Evolutionary conservation across 331 rosid species (phyloP).

Genomic region (Erythrophleum ivorense): DNA sequence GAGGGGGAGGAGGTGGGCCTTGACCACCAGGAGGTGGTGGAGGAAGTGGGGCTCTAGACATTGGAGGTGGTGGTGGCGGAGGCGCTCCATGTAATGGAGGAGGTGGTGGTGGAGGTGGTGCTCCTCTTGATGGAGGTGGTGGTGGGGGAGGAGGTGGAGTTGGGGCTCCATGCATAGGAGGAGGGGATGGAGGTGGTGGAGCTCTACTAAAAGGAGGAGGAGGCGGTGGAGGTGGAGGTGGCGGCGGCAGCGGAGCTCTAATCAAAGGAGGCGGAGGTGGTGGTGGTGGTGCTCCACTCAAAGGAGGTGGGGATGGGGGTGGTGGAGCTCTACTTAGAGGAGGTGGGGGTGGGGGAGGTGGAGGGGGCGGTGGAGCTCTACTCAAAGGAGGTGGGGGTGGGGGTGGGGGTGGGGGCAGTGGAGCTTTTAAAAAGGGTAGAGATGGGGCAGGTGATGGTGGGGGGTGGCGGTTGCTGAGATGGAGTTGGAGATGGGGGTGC

Average conservation of each 20-base stretch:
- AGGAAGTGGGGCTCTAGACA: constrained; percentile 38
- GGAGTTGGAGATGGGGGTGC: constrained; percentile 16
- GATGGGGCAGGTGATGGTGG: constrained; percentile 34
- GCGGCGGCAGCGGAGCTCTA: constrained; percentile 24
- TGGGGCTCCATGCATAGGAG: constrained; percentile 2
- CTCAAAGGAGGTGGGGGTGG: constrained; percentile 28
- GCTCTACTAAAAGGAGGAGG: constrained; percentile 32
- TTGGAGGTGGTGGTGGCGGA: constrained; percentile 37
- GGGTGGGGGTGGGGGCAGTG: constrained; percentile 12
- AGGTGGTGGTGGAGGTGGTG: constrained; percentile 36
- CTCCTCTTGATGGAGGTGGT: constrained; percentile 32
- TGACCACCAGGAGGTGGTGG: constrained; percentile 27
- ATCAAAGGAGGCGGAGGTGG: not conserved
- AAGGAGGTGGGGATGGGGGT: constrained; percentile 28
- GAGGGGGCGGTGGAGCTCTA: constrained; percentile 17
- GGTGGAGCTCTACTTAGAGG: constrained; percentile 17
- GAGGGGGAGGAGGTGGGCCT: constrained; percentile 51
- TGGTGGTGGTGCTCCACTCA: constrained; percentile 12
- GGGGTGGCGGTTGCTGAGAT: constrained; percentile 21
- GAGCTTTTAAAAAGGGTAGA: not conserved
- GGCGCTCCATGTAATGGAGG: constrained; percentile 31
- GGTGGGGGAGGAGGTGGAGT: constrained; percentile 24
- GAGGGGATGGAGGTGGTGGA: constrained; percentile 43
- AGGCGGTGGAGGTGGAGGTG: constrained; percentile 39
- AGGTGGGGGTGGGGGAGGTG: constrained; percentile 28